Percentiles rank a stretch among this genome's conserved stretches.
Evolutionary conservation across 805 yeast species (phyloP).

Genomic region (Candida schatavii): DNA sequence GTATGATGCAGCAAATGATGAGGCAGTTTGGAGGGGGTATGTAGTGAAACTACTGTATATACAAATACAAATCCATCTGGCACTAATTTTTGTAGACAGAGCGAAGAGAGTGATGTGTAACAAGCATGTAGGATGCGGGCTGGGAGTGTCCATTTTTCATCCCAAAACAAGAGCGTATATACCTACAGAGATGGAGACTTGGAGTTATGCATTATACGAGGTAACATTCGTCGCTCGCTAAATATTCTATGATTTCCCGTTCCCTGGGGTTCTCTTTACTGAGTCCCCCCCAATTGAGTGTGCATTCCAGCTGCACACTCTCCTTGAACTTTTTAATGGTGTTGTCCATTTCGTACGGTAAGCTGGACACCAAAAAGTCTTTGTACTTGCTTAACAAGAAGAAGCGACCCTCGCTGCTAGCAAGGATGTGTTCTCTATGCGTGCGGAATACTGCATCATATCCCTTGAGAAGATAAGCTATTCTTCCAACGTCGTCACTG

Average conservation of each 20-base stretch:
- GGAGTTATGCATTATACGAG: no score
- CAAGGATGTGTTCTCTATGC: constrained; percentile 6
- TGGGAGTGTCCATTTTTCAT: no score
- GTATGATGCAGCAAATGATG: constrained; percentile 70
- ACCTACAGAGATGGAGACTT: no score
- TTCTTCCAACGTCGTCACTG: constrained; percentile 14
- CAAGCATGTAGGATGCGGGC: no score
- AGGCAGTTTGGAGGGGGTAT: constrained; percentile 74
- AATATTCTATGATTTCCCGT: constrained; percentile 1
- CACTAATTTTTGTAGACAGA: no score
- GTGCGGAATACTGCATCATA: constrained; percentile 17
- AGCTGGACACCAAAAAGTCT: constrained; percentile 32
- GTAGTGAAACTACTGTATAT: constrained; percentile 15
- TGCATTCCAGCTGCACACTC: constrained; percentile 1
- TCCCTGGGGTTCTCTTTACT: background rate
- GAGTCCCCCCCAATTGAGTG: constrained; percentile 31
- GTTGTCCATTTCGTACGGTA: constrained; percentile 33
- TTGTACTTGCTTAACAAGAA: constrained; percentile 33
- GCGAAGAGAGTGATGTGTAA: no score
- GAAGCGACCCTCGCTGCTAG: constrained; percentile 9
- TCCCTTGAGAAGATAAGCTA: constrained; percentile 22
- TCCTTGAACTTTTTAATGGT: constrained; percentile 6
- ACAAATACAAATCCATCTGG: background rate
- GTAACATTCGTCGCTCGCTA: background rate
- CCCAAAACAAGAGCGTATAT: no score